Base-by-base conservation (phyloP, 2,329 filamentous ascomycete genomes). In the Dryadomyces quercivorus region DNA sequence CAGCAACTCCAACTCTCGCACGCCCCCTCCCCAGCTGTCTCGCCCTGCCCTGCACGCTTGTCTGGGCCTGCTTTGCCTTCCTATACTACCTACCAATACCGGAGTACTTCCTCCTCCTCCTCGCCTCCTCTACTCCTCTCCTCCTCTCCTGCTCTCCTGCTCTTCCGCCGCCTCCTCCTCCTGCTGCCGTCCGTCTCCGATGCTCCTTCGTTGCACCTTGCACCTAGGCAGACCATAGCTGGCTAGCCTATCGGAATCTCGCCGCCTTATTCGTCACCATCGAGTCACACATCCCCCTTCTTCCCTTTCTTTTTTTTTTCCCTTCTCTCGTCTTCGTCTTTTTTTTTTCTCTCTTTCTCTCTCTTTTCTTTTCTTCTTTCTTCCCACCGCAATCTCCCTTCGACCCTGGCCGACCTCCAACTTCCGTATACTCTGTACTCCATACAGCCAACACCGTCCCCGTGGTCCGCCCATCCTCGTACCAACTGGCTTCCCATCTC, bases 171-270 rank as follows among this genome's bases (percentile, higher is more conserved):
- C 26, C 26, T 31, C 26, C 26, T 31, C 26, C 26, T 22, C 31
- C 50, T 31, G 10, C 12, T 43, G 43, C 22, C 45, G 49, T 36
- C 51, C 55, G 53, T 21, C 47, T 54, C 5, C n/a, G 31, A 21
- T 36, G 36, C 47, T 50, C 15, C 16, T n/a, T 40, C 15, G 22
- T n/a, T n/a, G n/a, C 42, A 15, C 18, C 13, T 18, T 21, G 13
- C n/a, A 13, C 18, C 51, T 56, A 40, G 36, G 54, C 55, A 50
- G n/a, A 49, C 45, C 16, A 44, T 18, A 40, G 36, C 36, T 40
- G 15, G 36, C 36, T 40, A 56, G 52, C 59, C 59, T 59, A 58
- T 59, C 59, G 57, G 59, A 55, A 54, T 52, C 56, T 52, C 54
- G 57, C 56, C 56, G 57, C 55, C 55, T 59, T 43, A 55, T 57